These are phyloP conservation scores for Eurotiales sp. DNA, from an alignment of 2,329 filamentous ascomycete species.

Conservation along the genomic window DNA sequence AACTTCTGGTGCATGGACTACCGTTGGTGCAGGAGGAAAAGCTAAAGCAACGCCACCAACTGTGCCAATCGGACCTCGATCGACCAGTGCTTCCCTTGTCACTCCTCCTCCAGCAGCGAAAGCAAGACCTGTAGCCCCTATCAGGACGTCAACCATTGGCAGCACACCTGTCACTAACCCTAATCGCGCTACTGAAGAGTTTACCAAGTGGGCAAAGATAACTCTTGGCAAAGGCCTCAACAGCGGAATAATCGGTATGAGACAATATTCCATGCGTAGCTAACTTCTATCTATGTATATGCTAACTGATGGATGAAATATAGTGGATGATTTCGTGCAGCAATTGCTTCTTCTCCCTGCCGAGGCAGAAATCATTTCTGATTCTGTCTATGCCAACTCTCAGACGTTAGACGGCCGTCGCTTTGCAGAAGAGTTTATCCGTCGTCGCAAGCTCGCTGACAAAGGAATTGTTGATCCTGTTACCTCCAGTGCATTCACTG, in stretches of 20 bases:
- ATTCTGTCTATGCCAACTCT: constrained; percentile 81
- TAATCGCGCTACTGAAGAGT: constrained; percentile 77
- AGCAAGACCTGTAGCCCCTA: constrained; percentile 49
- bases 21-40: constrained; percentile 90
- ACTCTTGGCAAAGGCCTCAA: constrained; percentile 73
- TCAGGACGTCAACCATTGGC: constrained; percentile 45
- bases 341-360: constrained; percentile 71
- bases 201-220: constrained; percentile 84
- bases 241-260: constrained; percentile 63
- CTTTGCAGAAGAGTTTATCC: constrained; percentile 91
- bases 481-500: constrained; percentile 50
- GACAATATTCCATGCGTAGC: not conserved
- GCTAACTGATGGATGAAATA: constrained; percentile 31
- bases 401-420: constrained; percentile 88
- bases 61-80: constrained; percentile 43
- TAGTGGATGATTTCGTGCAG: constrained; percentile 77
- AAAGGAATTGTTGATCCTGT: constrained; percentile 75
- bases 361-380: constrained; percentile 78
- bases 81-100: constrained; percentile 45
- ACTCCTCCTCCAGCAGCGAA: constrained; percentile 41
- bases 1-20: constrained; percentile 72
- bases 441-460: constrained; percentile 87
- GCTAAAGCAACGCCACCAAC: constrained; percentile 67
- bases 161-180: constrained; percentile 43
- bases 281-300: not conserved